These are phyloP conservation scores for Coccomyxa sp. DNA, from an alignment of 139 green algal genomes.

Conservation along the genomic window DNA sequence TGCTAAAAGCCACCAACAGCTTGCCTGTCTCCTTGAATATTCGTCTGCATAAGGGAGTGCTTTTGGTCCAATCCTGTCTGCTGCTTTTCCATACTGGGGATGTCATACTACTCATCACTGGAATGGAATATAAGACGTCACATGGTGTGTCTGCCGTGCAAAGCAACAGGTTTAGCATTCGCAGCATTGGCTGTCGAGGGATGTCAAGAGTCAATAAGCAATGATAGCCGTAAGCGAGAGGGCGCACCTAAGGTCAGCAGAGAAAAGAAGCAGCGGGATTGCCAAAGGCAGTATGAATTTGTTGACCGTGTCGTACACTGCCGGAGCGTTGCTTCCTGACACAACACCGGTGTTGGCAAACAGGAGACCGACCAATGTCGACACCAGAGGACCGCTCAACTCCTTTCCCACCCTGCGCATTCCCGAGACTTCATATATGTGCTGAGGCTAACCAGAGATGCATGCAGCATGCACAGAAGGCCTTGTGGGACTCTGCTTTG, in stretches of 20 bases:
- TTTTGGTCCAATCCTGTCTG: background rate
- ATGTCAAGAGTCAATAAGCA: too few species aligned
- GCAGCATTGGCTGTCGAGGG: too few species aligned
- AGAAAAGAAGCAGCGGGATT: slow-evolving; percentile 86
- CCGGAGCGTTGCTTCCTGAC: slow-evolving; percentile 10
- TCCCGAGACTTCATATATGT: background rate
- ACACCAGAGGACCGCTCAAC: slow-evolving; percentile 54
- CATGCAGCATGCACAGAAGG: background rate
- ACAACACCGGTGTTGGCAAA: slow-evolving; percentile 72
- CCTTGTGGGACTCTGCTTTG: background rate
- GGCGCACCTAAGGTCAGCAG: slow-evolving; percentile 66
- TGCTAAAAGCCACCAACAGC: slow-evolving; percentile 70
- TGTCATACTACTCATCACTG: too few species aligned
- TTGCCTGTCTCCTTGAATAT: slow-evolving; percentile 71
- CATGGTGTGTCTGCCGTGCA: too few species aligned
- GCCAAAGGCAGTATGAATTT: slow-evolving; percentile 84
- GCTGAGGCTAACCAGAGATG: too few species aligned
- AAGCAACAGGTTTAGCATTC: too few species aligned
- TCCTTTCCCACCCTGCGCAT: background rate
- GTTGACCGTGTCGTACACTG: slow-evolving; percentile 64
- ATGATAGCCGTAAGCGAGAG: too few species aligned
- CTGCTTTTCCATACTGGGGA: too few species aligned
- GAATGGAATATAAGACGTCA: too few species aligned
- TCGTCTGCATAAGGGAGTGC: slow-evolving; percentile 14
- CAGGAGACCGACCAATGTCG: slow-evolving; percentile 67